Percentiles rank a stretch among this genome's conserved stretches.
phyloP scores from a whole-genome alignment of 2,329 filamentous ascomycete species.

The Cercospora sesami region DNA sequence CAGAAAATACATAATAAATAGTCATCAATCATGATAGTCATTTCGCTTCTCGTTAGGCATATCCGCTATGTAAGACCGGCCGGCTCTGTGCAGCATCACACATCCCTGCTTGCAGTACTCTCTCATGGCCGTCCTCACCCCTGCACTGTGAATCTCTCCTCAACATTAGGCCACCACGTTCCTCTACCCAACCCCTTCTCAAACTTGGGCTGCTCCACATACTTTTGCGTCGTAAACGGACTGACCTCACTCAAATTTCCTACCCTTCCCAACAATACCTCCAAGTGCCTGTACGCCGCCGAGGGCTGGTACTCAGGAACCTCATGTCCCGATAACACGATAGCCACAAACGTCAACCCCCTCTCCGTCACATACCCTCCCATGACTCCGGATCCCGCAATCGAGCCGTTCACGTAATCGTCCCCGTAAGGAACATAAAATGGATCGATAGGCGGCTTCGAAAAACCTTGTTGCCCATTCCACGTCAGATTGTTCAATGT shows the following conservation, averaged over 20 bases:
- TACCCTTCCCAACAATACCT: conserved; percentile 46
- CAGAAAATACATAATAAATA: too few relatives aligned
- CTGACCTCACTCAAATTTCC: conserved; percentile 24
- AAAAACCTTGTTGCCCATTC: conserved; percentile 52
- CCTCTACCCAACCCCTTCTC: conserved; percentile 16
- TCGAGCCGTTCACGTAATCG: conserved; percentile 43
- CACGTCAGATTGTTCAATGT: conserved; percentile 58
- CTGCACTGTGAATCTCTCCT: background rate
- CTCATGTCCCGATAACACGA: conserved; percentile 46
- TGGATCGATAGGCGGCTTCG: conserved; percentile 42
- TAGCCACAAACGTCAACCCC: conserved; percentile 49
- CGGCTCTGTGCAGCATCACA: too few relatives aligned
- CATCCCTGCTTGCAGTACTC: too few relatives aligned
- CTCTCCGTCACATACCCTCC: conserved; percentile 48
- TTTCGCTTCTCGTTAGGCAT: too few relatives aligned
- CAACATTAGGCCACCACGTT: conserved; percentile 19
- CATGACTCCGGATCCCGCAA: conserved; percentile 45
- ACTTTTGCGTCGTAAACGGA: conserved; percentile 22
- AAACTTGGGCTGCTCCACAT: conserved; percentile 15
- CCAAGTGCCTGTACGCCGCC: conserved; percentile 45
- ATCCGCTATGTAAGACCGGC: too few relatives aligned
- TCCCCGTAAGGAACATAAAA: conserved; percentile 50
- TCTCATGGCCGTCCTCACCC: background rate
- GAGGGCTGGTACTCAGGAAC: conserved; percentile 48
- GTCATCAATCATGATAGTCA: too few relatives aligned